Conservation (phyloP, 2,329 filamentous ascomycete genomes). For the Coniochaeta hoffmannii region DNA sequence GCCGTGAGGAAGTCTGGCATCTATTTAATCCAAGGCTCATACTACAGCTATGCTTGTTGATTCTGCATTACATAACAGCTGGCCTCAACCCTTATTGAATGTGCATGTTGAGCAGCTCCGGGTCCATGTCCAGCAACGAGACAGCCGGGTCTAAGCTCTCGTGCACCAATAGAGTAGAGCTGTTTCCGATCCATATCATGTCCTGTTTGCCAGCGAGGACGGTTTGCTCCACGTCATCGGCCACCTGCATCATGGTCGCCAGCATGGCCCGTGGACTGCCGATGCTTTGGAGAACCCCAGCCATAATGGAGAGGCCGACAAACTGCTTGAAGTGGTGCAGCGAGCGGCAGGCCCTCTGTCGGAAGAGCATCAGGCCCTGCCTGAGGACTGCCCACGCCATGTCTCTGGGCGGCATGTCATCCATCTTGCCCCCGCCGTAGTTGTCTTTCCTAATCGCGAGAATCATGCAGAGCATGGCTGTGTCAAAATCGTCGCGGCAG, state of each 20-base stretch:
- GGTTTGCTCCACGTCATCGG: constrained; percentile 16
- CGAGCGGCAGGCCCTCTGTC: constrained; percentile 13
- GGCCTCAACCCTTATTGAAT: neutral
- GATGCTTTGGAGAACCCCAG: constrained; percentile 11
- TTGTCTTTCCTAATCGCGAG: constrained; percentile 10
- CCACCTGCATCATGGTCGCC: constrained; percentile 9
- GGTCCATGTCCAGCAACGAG: constrained; percentile 2
- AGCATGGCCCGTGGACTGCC: constrained; percentile 6
- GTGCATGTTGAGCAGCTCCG: constrained; percentile 2
- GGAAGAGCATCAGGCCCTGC: constrained; percentile 9
- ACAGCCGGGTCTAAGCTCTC: neutral
- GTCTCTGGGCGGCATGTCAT: constrained; percentile 5
- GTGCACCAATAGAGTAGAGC: neutral
- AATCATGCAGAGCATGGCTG: constrained; percentile 13
- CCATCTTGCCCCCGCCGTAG: constrained; percentile 3
- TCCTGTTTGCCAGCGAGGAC: constrained; percentile 13
- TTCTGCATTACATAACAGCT: neutral
- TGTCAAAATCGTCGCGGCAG: constrained; percentile 17
- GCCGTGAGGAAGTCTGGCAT: no score
- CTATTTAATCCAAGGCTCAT: no score
- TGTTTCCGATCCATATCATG: constrained; percentile 10
- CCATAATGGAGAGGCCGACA: constrained; percentile 12
- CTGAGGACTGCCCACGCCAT: constrained; percentile 7
- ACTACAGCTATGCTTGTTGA: neutral
- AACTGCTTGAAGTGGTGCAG: constrained; percentile 16